Percentiles rank a stretch among this genome's conserved stretches.
phyloP scores from a whole-genome alignment of 2,329 filamentous ascomycete species.

The Pseudocercospora ulei region DNA sequence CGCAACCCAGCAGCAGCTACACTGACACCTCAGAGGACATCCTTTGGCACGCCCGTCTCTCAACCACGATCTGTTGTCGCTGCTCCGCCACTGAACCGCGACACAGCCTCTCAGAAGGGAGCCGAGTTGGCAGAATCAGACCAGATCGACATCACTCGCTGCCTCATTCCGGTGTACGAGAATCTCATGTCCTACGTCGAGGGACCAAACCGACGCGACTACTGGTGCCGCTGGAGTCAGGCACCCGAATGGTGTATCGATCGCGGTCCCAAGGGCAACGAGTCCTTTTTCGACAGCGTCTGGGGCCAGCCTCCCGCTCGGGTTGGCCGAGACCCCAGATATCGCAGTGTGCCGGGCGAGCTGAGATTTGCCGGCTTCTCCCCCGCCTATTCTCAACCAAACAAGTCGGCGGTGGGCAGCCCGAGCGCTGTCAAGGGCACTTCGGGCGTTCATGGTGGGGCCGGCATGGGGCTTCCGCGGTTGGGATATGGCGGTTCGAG shows the following conservation, averaged over 20 bases:
- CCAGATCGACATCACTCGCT: conserved; percentile 26
- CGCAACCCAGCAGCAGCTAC: background rate
- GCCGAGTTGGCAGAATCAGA: background rate
- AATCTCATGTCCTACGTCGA: conserved; percentile 38
- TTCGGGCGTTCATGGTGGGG: background rate
- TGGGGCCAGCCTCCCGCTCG: conserved; percentile 35
- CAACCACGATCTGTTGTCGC: conserved; percentile 8
- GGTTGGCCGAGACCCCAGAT: conserved; percentile 34
- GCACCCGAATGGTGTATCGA: conserved; percentile 37
- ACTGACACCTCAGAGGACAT: background rate
- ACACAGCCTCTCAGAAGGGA: conserved; percentile 14
- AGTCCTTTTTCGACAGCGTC: conserved; percentile 37
- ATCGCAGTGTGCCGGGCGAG: conserved; percentile 26
- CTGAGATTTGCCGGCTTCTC: conserved; percentile 20
- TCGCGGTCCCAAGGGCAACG: conserved; percentile 32
- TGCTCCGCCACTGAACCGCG: conserved; percentile 6
- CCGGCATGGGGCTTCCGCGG: background rate
- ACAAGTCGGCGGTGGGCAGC: conserved; percentile 10
- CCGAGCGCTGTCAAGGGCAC: conserved; percentile 6
- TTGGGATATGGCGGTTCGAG: background rate
- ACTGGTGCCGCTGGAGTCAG: conserved; percentile 37
- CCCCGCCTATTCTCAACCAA: conserved; percentile 4
- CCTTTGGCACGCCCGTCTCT: conserved; percentile 1
- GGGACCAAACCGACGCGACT: conserved; percentile 33
- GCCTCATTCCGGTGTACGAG: conserved; percentile 39